Base-by-base conservation (phyloP, 768 basidiomycete genomes). In the Auricularia sp. region DNA sequence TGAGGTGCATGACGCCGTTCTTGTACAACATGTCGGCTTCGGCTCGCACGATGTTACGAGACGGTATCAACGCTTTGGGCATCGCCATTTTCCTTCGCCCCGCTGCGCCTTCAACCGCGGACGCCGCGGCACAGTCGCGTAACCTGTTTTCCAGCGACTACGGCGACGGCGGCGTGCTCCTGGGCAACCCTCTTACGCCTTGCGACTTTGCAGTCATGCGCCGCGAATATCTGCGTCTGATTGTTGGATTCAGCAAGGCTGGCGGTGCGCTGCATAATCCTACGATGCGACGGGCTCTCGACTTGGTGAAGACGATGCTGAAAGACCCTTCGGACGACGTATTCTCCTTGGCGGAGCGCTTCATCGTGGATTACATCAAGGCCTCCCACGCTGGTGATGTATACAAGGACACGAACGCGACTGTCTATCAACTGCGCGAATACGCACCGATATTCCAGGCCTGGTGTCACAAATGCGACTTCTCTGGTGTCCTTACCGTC, bases 1-100 rank as follows among this genome's bases (percentile, higher is more conserved):
- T 92, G 18, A 81, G 83, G 10, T 76, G 79, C 47, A 74, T 88
- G 59, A 74, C 81, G 0, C 84, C 86, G 3, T 71, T 80, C 63
- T 74, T 91, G 4, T 87, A 85, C 70, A 75, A 85, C 60, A 77
- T 78, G 3, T 86, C 87, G 0, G 71, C 74, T 1, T 74, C 79
- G 1, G 77, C 86, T 3, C 78, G 85, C n/a, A 70, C 72, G 1
- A 79, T 88, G 3, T 76, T 91, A 12, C 78, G 79, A 53, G 86
- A 87, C 42, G 90, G 89, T 2, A 83, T 90, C 35, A 79, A 81
- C n/a, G 88, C 88, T 0, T 73, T 92, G 23, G 83, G 85, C 16
- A 67, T 71, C 8, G 82, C 88, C 34, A 68, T 80, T 36, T 75
- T 88, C 14, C 39, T 73, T 76, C 36, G 83, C 61, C 60, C 18